Evolutionary conservation across 1,284 basidiomycete genomes (phyloP).

Genomic region (Puccinia horiana): DNA sequence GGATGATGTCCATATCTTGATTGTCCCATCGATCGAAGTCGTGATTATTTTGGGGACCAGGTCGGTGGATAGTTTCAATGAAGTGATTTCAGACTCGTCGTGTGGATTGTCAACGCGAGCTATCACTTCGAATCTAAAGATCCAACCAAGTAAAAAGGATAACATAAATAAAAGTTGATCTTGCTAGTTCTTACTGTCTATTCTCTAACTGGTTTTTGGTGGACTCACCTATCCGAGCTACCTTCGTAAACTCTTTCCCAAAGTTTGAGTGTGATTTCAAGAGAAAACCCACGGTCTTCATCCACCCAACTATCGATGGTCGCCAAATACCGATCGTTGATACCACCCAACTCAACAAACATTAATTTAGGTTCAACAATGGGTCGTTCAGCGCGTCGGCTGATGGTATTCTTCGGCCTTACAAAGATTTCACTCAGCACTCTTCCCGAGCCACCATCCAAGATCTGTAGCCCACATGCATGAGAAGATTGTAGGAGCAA

Average conservation of each 20-base stretch:
- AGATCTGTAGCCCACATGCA: constrained; percentile 88
- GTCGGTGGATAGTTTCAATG: constrained; percentile 67
- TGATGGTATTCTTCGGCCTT: constrained; percentile 87
- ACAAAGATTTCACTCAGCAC: constrained; percentile 87
- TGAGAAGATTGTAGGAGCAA: constrained; percentile 89
- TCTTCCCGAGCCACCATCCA: constrained; percentile 72
- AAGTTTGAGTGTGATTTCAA: constrained; percentile 79
- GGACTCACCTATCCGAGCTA: constrained; percentile 51
- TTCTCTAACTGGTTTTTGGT: constrained; percentile 57
- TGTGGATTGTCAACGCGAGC: constrained; percentile 90
- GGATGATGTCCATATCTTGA: constrained; percentile 62
- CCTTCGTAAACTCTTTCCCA: constrained; percentile 74
- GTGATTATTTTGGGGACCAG: constrained; percentile 57
- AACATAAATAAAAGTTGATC: constrained; percentile 49
- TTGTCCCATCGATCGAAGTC: constrained; percentile 59
- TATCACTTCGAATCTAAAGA: constrained; percentile 64
- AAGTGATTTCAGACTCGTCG: constrained; percentile 68
- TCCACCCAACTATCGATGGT: constrained; percentile 75
- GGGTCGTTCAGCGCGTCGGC: constrained; percentile 72
- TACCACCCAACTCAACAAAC: constrained; percentile 60
- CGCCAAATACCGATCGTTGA: constrained; percentile 69
- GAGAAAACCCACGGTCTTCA: constrained; percentile 63
- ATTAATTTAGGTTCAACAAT: constrained; percentile 78
- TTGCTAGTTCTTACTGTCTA: not conserved
- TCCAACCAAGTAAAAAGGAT: not conserved